Conservation (phyloP, 176 grass and related monocot species). For the Avena insularis region DNA sequence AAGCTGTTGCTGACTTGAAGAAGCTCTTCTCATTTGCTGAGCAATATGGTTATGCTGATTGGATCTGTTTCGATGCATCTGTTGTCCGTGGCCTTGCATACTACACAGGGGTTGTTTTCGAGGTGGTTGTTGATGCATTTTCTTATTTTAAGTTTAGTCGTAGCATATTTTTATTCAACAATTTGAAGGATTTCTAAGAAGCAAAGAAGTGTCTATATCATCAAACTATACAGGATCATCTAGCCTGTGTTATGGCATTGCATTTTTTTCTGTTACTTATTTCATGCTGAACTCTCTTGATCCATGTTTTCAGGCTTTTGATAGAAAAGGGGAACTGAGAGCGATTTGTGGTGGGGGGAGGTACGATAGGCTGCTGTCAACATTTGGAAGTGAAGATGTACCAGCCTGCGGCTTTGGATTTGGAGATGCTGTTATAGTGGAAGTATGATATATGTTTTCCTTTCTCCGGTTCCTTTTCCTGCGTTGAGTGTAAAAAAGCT, state of each 20-base stretch:
- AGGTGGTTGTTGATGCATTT: slow-evolving; percentile 49
- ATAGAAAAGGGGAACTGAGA: slow-evolving; percentile 22
- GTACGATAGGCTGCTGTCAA: slow-evolving; percentile 25
- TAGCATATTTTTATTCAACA: background rate
- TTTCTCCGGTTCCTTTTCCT: slow-evolving; percentile 16
- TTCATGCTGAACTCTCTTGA: background rate
- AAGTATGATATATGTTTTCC: slow-evolving; percentile 58
- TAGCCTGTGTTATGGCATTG: background rate
- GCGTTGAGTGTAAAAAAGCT: background rate
- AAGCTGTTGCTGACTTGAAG: slow-evolving; percentile 91
- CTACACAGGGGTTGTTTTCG: slow-evolving; percentile 97
- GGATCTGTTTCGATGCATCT: slow-evolving; percentile 94
- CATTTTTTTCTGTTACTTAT: background rate
- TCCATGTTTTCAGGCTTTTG: slow-evolving; percentile 36
- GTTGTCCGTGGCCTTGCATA: slow-evolving; percentile 95
- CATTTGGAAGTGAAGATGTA: slow-evolving; percentile 91
- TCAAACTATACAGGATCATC: background rate
- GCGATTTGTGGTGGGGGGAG: slow-evolving; percentile 33
- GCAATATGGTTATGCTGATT: slow-evolving; percentile 83
- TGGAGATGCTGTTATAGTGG: slow-evolving; percentile 94
- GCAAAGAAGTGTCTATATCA: background rate
- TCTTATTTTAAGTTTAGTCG: background rate
- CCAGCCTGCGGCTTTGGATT: slow-evolving; percentile 97
- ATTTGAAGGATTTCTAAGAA: slow-evolving; percentile 9
- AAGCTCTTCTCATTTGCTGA: slow-evolving; percentile 83